These are phyloP conservation scores for Phytophthora pistaciae DNA, from an alignment of 352 stramenopile genomes.

Conservation along the genomic window DNA sequence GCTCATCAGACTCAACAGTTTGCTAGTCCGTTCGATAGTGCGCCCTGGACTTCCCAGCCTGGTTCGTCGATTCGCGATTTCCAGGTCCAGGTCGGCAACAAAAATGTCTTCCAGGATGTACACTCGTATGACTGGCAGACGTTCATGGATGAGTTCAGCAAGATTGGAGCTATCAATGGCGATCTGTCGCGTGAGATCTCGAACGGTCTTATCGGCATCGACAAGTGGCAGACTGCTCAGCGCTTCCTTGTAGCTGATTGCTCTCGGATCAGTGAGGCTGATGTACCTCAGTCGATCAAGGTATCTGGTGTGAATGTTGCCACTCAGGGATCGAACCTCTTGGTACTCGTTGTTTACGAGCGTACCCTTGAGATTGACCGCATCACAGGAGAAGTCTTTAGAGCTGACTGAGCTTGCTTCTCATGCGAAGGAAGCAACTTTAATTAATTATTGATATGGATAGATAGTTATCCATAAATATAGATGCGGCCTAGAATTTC, in stretches of 20 bases:
- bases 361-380: neutral
- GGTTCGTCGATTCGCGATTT: no score
- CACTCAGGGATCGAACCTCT: neutral
- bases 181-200: no score
- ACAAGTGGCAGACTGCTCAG: neutral
- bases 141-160: no score
- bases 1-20: neutral
- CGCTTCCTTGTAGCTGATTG: neutral
- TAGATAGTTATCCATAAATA: no score
- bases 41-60: no score
- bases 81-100: constrained; percentile 33
- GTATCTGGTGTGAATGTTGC: neutral
- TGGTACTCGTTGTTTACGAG: constrained; percentile 27
- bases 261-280: neutral
- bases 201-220: constrained; percentile 3
- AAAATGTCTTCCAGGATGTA: neutral
- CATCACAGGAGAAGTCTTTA: neutral
- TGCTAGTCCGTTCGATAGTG: neutral
- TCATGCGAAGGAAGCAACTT: no score
- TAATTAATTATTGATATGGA: no score
- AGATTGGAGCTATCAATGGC: no score
- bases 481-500: no score
- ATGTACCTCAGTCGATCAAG: neutral
- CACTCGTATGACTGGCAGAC: constrained; percentile 31
- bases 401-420: no score